phyloP scores from a whole-genome alignment of 106 monocot genomes.

The Platanthera zijinensis region DNA sequence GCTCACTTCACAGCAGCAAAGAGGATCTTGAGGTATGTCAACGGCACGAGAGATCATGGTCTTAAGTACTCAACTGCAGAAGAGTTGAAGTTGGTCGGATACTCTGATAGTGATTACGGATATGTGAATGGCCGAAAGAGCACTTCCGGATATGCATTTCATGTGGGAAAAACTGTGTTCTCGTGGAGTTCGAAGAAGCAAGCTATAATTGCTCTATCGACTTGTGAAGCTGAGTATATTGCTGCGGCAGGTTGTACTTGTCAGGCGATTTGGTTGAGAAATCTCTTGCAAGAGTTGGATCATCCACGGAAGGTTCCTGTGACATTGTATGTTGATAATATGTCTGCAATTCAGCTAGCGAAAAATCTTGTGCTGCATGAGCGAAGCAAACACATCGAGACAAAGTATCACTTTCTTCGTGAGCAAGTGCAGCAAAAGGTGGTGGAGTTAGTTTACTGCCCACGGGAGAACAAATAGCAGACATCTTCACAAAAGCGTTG shows the following conservation, averaged over 20 bases:
- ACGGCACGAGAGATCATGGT: not conserved
- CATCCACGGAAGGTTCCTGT: not conserved
- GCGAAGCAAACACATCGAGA: too few relatives aligned
- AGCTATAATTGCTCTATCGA: not conserved
- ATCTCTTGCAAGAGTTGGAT: not conserved
- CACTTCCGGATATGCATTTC: not conserved
- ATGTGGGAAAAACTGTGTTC: not conserved
- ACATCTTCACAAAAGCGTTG: not conserved
- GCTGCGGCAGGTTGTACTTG: not conserved
- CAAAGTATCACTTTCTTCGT: too few relatives aligned
- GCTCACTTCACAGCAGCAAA: not conserved
- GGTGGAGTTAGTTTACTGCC: not conserved
- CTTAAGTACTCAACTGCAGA: too few relatives aligned
- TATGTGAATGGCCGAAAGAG: not conserved
- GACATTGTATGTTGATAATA: not conserved
- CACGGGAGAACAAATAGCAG: not conserved
- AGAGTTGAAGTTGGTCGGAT: not conserved
- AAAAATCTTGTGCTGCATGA: not conserved
- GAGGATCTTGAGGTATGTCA: not conserved
- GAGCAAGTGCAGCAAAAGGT: too few relatives aligned
- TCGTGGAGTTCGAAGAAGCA: not conserved
- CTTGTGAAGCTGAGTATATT: not conserved
- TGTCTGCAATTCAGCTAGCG: not conserved
- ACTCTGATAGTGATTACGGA: not conserved
- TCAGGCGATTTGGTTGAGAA: not conserved